Evolutionary conservation across 2,329 filamentous ascomycete species (phyloP).

Genomic region (Fusarium goolgardi): DNA sequence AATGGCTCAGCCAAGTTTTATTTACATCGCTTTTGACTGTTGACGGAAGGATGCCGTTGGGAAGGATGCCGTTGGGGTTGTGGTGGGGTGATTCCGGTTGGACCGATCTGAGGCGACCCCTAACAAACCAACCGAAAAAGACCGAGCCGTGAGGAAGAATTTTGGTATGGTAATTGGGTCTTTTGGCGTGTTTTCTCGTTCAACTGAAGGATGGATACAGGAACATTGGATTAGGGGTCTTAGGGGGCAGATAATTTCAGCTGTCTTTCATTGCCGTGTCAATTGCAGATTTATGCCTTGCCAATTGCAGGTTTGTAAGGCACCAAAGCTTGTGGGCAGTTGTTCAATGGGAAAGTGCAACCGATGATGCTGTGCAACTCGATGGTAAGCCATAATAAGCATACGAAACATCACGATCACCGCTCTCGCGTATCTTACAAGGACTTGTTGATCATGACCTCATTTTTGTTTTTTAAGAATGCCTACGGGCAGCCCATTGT

Average conservation of each 20-base stretch:
- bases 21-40: conserved; percentile 9
- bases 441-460: conserved; percentile 53
- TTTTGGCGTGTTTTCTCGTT: not conserved
- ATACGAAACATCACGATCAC: conserved; percentile 3
- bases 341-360: not conserved
- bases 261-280: conserved; percentile 8
- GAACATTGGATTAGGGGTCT: not conserved
- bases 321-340: conserved; percentile 1
- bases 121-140: conserved; percentile 21
- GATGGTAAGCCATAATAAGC: not conserved
- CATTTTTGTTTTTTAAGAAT: conserved; percentile 53
- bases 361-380: not conserved
- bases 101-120: conserved; percentile 26
- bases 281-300: not conserved
- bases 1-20: conserved; percentile 8
- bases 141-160: conserved; percentile 6
- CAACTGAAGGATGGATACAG: not conserved
- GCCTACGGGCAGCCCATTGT: conserved; percentile 50
- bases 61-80: conserved; percentile 37
- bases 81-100: conserved; percentile 40
- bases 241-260: not conserved
- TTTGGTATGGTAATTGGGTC: not conserved
- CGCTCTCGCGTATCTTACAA: conserved; percentile 4
- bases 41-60: conserved; percentile 34
- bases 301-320: conserved; percentile 3